Evolutionary conservation across 768 basidiomycete species (phyloP).

Genomic region (Podaxis sp.): DNA sequence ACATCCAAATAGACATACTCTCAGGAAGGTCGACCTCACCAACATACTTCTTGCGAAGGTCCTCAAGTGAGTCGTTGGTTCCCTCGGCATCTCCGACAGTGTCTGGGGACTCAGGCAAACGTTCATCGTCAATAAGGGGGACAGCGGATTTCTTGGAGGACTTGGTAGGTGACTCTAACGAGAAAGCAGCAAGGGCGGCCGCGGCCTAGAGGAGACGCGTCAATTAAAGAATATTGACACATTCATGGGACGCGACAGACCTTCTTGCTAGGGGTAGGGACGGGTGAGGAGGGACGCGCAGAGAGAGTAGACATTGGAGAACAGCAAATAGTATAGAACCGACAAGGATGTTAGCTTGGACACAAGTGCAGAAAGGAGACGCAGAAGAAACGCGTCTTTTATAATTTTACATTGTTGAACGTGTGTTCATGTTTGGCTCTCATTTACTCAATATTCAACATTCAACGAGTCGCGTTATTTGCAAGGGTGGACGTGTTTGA

Average conservation of each 20-base stretch:
- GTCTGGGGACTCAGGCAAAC: slow-evolving; percentile 34
- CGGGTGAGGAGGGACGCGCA: slow-evolving; percentile 30
- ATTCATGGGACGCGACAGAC: slow-evolving; percentile 26
- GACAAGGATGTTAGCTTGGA: slow-evolving; percentile 6
- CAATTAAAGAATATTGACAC: slow-evolving; percentile 14
- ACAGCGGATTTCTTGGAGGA: slow-evolving; percentile 21
- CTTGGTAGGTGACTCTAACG: slow-evolving; percentile 41
- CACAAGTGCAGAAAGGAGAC: background rate
- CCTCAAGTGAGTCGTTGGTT: slow-evolving; percentile 11
- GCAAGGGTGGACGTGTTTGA: slow-evolving; percentile 14
- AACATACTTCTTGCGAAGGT: slow-evolving; percentile 53
- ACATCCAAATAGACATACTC: slow-evolving; percentile 30
- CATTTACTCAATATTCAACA: background rate
- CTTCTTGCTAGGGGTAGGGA: slow-evolving; percentile 53
- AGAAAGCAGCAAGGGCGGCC: slow-evolving; percentile 44
- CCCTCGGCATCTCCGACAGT: slow-evolving; percentile 33
- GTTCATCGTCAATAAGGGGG: slow-evolving; percentile 33
- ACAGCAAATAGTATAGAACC: slow-evolving; percentile 10
- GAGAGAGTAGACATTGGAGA: slow-evolving; percentile 31
- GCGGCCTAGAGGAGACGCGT: slow-evolving; percentile 32
- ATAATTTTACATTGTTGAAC: slow-evolving; percentile 24
- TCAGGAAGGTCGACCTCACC: slow-evolving; percentile 74
- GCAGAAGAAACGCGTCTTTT: slow-evolving; percentile 16
- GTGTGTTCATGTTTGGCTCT: slow-evolving; percentile 38
- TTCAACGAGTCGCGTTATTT: slow-evolving; percentile 27